These are phyloP conservation scores for Kwoniella shandongensis DNA, from an alignment of 768 basidiomycete species.

Conservation along the genomic window DNA sequence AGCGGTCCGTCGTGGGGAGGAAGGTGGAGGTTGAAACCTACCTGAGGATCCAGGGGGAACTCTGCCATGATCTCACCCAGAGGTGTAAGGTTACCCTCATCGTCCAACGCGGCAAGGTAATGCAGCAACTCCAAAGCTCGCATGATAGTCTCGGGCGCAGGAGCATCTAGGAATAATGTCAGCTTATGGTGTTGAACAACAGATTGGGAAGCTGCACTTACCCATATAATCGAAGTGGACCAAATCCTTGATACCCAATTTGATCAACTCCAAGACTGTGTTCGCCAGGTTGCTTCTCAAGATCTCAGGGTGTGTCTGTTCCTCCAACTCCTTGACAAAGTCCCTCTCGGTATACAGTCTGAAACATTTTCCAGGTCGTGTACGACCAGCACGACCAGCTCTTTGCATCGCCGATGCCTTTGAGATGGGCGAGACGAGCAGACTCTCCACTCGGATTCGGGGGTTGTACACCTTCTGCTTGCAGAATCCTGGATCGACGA, in stretches of 20 bases:
- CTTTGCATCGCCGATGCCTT: constrained; percentile 96
- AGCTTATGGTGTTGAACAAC: constrained; percentile 3
- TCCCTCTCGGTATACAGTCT: constrained; percentile 95
- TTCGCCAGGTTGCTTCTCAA: constrained; percentile 89
- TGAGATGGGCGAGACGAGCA: constrained; percentile 91
- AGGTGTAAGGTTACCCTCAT: constrained; percentile 84
- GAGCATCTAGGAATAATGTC: constrained; percentile 62
- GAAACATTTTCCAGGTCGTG: constrained; percentile 95
- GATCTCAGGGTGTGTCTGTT: constrained; percentile 97
- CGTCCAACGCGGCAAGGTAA: constrained; percentile 86
- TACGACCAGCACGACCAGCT: constrained; percentile 93
- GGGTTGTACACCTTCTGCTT: constrained; percentile 99
- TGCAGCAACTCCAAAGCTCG: constrained; percentile 91
- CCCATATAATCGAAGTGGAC: constrained; percentile 79
- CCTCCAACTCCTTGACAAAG: constrained; percentile 91
- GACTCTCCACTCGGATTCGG: constrained; percentile 88
- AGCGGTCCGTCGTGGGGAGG: too few relatives aligned
- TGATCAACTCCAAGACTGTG: constrained; percentile 87
- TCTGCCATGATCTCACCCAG: constrained; percentile 93
- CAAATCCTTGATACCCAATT: constrained; percentile 90
- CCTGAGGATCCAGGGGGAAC: constrained; percentile 98
- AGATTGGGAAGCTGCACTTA: constrained; percentile 20
- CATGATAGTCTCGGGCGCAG: constrained; percentile 95
- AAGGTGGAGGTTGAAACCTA: constrained; percentile 46
- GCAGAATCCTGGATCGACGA: constrained; percentile 94